A percentile compares a stretch with the other conserved stretches of the same genome.
Evolutionary conservation across 768 basidiomycete genomes (phyloP).

Genomic region (Trametes cinnabarina): DNA sequence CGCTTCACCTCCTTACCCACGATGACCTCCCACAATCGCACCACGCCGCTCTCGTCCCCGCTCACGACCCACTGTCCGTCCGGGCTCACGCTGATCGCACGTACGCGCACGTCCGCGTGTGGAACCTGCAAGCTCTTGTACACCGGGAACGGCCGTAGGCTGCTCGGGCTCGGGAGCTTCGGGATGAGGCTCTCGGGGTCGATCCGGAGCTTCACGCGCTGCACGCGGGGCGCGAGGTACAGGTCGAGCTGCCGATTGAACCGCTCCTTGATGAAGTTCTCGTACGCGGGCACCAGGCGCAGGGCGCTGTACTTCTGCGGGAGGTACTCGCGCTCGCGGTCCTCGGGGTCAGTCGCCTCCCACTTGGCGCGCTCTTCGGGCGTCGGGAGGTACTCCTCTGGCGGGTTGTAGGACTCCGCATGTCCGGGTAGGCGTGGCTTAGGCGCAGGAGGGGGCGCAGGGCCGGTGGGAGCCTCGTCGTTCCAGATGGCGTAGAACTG

Average conservation of each 20-base stretch:
- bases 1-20: slow-evolving; percentile 85
- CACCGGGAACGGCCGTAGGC: slow-evolving; percentile 91
- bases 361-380: slow-evolving; percentile 79
- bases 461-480: slow-evolving; percentile 62
- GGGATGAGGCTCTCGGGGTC: slow-evolving; percentile 91
- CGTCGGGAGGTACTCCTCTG: slow-evolving; percentile 91
- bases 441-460: slow-evolving; percentile 90
- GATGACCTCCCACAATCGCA: slow-evolving; percentile 88
- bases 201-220: slow-evolving; percentile 83
- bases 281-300: slow-evolving; percentile 89
- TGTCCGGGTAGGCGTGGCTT: slow-evolving; percentile 87
- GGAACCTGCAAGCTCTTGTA: slow-evolving; percentile 70
- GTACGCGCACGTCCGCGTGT: slow-evolving; percentile 65
- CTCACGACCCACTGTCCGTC: slow-evolving; percentile 90
- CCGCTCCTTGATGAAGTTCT: slow-evolving; percentile 88
- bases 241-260: slow-evolving; percentile 94
- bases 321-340: slow-evolving; percentile 85
- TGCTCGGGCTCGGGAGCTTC: slow-evolving; percentile 89
- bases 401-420: slow-evolving; percentile 98
- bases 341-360: slow-evolving; percentile 82
- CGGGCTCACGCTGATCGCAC: slow-evolving; percentile 79
- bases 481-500: slow-evolving; percentile 91
- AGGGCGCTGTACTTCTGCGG: slow-evolving; percentile 83
- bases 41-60: slow-evolving; percentile 84
- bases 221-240: slow-evolving; percentile 92